Evolutionary conservation across 2,329 filamentous ascomycete species (phyloP).

Genomic region (Myriosclerotinia scirpicola): DNA sequence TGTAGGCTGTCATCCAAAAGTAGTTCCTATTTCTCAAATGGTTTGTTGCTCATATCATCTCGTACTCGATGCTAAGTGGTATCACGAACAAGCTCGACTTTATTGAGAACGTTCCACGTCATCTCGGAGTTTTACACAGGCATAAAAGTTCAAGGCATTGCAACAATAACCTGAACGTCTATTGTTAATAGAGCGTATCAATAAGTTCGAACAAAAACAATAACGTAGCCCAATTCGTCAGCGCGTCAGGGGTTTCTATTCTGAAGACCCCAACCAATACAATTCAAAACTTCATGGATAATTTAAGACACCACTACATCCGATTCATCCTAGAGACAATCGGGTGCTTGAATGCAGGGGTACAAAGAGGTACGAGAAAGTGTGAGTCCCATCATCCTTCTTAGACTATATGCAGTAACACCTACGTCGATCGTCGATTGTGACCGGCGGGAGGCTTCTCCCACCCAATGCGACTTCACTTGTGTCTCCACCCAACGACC

Average conservation of each 20-base stretch:
- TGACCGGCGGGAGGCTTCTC: not conserved
- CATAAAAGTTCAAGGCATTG: not conserved
- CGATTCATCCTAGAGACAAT: not conserved
- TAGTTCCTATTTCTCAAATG: not conserved
- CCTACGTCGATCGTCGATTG: not conserved
- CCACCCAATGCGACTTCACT: not conserved
- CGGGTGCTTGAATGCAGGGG: not conserved
- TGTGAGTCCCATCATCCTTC: slow-evolving; percentile 3
- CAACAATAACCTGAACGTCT: not conserved
- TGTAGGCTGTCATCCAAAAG: not conserved
- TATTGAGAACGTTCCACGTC: not conserved
- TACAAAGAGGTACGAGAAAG: slow-evolving; percentile 2
- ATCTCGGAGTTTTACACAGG: not conserved
- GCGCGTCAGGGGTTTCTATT: slow-evolving; percentile 1
- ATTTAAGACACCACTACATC: not conserved
- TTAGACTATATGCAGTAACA: slow-evolving; percentile 1
- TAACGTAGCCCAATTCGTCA: not conserved
- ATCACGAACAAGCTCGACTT: not conserved
- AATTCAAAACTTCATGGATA: not conserved
- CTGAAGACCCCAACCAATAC: not conserved
- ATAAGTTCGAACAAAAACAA: not conserved
- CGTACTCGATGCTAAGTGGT: not conserved
- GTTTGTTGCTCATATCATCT: not conserved
- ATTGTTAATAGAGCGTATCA: not conserved
- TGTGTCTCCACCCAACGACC: not conserved